Base-by-base conservation (phyloP, 1,284 basidiomycete species). In the Ustilago hordei region DNA sequence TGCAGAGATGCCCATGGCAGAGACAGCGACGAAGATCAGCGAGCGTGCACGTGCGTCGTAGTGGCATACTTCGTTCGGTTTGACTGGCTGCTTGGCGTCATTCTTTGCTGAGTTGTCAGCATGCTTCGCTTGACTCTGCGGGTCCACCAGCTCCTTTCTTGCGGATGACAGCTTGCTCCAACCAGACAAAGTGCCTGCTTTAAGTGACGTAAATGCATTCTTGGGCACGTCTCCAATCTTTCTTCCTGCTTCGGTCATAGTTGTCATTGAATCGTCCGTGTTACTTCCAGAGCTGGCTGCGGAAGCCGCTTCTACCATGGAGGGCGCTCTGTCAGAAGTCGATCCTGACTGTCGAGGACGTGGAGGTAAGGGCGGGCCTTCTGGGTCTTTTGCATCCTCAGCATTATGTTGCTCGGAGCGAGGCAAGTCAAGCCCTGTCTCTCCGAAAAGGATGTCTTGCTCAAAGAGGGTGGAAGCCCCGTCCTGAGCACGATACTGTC, bases 51-150 rank as follows among this genome's bases (percentile, higher is more conserved):
- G 64, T 3, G 82, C 77, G 34, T 83, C 81, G 54, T 83, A 84
- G 61, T 83, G 82, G 60, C 75, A 84, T 17, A 74, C 60, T 35
- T 84, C 82, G 56, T 80, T 84, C 9, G 82, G 82, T 65, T 82
- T 81, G 64, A 77, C 69, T 3, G 78, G 71, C 53, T 69, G 60
- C 52, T 69, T 73, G 4, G 50, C 31, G 17, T 62, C 47, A 13
- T 64, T 60, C 38, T 19, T 17, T 1, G 54, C 32, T 23, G 55
- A 19, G 52, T 59, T 60, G 19, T 19, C 13, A 4, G 43, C 19
- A 31, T 45, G 5, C 7, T 65, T 60, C 7, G 63, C 34, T 7
- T 48, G 28, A 23, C 17, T 13, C n/a, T 60, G 57, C 8, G 64
- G n/a, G 31, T 34, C 60, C 38, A 74, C 55, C 12, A 74, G 41